Percentiles rank a stretch among this genome's conserved stretches.
These are phyloP conservation scores for Teunomyces funiuensis DNA, from an alignment of 805 yeast species.

Conservation along the genomic window DNA sequence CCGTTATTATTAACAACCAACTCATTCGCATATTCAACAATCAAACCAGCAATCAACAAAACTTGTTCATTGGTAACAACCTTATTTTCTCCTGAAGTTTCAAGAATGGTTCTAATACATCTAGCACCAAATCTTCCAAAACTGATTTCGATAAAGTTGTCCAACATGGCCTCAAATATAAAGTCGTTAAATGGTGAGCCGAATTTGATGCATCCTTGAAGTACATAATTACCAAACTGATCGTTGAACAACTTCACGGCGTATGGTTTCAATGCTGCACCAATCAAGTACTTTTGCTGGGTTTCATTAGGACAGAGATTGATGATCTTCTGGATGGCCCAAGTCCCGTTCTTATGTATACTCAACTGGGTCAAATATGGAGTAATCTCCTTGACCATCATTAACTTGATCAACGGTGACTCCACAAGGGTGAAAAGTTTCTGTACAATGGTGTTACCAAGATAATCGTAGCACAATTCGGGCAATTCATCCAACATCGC, in stretches of 20 bases:
- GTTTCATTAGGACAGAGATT: slow-evolving; percentile 53
- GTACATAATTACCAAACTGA: slow-evolving; percentile 94
- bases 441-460: slow-evolving; percentile 95
- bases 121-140: slow-evolving; percentile 93
- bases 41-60: slow-evolving; percentile 70
- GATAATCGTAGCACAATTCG: slow-evolving; percentile 84
- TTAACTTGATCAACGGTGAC: slow-evolving; percentile 68
- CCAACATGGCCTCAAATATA: slow-evolving; percentile 77
- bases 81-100: slow-evolving; percentile 58
- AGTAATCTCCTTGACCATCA: slow-evolving; percentile 74
- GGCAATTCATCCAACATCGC: slow-evolving; percentile 89
- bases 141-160: slow-evolving; percentile 76
- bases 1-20: slow-evolving; percentile 85
- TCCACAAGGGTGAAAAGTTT: slow-evolving; percentile 72
- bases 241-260: slow-evolving; percentile 86
- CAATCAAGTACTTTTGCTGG: slow-evolving; percentile 58
- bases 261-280: slow-evolving; percentile 71
- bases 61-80: slow-evolving; percentile 58
- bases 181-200: slow-evolving; percentile 88
- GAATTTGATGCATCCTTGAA: slow-evolving; percentile 90
- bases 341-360: slow-evolving; percentile 95
- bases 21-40: slow-evolving; percentile 74
- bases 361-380: slow-evolving; percentile 89
- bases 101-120: slow-evolving; percentile 90
- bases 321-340: slow-evolving; percentile 98